phyloP scores from a whole-genome alignment of 1,284 basidiomycete species.

The Heterobasidion annosum region DNA sequence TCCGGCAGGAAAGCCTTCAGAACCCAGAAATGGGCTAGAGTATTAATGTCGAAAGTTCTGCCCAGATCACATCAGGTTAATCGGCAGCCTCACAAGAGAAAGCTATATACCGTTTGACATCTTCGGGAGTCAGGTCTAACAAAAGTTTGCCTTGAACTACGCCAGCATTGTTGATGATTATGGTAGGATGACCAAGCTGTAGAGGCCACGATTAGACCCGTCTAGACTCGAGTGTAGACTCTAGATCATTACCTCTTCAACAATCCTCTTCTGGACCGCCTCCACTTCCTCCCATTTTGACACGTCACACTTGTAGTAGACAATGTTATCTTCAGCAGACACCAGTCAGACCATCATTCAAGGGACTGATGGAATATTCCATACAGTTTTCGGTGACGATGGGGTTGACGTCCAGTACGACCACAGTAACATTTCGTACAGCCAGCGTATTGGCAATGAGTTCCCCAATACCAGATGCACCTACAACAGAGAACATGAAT shows the following conservation, averaged over 20 bases:
- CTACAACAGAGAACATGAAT: slow-evolving; percentile 26
- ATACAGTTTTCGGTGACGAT: slow-evolving; percentile 69
- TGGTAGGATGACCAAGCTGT: slow-evolving; percentile 81
- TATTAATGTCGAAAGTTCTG: slow-evolving; percentile 89
- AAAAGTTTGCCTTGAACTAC: slow-evolving; percentile 85
- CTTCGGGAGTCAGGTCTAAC: slow-evolving; percentile 68
- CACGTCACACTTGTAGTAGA: slow-evolving; percentile 86
- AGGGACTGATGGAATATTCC: background rate
- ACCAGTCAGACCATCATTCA: background rate
- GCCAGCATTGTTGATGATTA: slow-evolving; percentile 95
- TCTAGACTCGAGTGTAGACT: background rate
- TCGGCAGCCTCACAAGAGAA: slow-evolving; percentile 1
- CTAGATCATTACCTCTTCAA: slow-evolving; percentile 56
- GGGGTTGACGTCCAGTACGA: slow-evolving; percentile 77
- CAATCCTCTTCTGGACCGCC: slow-evolving; percentile 57
- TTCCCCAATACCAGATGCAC: slow-evolving; percentile 84
- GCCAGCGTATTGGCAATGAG: slow-evolving; percentile 79
- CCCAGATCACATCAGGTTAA: background rate
- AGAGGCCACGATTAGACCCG: background rate
- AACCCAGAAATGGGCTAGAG: slow-evolving; percentile 84
- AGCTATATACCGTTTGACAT: slow-evolving; percentile 67
- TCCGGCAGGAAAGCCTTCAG: slow-evolving; percentile 89
- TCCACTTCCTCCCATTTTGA: slow-evolving; percentile 79
- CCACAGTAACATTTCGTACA: slow-evolving; percentile 71
- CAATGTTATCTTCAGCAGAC: slow-evolving; percentile 53